Evolutionary conservation across 2,329 filamentous ascomycete genomes (phyloP), one percentile per base, ranked within the genome.

Genomic region (Phyllosticta paracitricarpa): DNA sequence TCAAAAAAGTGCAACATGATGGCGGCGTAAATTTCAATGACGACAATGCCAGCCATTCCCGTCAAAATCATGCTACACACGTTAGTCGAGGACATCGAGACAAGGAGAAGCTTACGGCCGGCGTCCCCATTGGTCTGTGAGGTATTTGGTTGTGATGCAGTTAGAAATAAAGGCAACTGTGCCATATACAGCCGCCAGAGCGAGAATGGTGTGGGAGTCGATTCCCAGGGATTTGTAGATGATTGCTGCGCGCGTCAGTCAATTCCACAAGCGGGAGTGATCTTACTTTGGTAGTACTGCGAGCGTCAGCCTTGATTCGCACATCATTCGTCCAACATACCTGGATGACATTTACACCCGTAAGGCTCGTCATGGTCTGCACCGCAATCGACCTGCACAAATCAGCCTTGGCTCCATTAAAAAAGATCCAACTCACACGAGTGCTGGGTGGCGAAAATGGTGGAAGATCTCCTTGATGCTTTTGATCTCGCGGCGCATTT

Each of bases 1-100:
- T 84, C 81, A 66, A 84, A 85, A 54, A 77, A 68, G 28, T 75
- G 74, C 69, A 84, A 82, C 81, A 85, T 84, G 52, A 84, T 78
- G 1, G 82, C 80, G 0, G 81, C 76, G 65, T 84, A 85, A 58
- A 84, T 83, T 65, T 84, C 81, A 56, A 82, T 77, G n/a, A 83
- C 12, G 14, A 84, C 73, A 52, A 84, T 76, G 1, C 80, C 79
- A 4, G 69, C 65, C 2, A 84, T 68, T 5, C 82, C 82, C 1
- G 81, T 65, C 5, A 85, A 68, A 10, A 85, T 76, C 82, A 85
- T 84, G 55, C 82, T 83, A 62, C 82, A 76, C 40, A 82, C 6
- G 28, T 30, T 8, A 30, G 28, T 4, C 2, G 9, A 80, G 53
- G 82, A 82, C 82, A 82, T 84, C 68, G 81, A 80, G 67, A 84